Evolutionary conservation across 805 yeast genomes (phyloP).

Genomic region (Pichia ethanolica): DNA sequence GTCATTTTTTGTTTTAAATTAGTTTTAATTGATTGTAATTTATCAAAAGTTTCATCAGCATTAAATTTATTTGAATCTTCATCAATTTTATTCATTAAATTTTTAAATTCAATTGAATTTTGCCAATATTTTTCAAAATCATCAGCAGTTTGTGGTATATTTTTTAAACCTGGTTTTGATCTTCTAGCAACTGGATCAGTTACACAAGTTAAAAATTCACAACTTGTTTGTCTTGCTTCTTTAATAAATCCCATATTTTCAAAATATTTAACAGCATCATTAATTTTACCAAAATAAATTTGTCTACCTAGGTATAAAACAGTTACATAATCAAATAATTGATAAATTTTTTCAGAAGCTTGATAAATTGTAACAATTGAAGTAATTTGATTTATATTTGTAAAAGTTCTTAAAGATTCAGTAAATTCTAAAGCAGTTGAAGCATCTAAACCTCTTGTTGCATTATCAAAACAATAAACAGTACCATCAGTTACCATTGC

Average conservation of each 20-base stretch:
- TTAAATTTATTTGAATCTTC: constrained; percentile 28
- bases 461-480: constrained; percentile 59
- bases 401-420: constrained; percentile 51
- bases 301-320: constrained; percentile 56
- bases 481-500: constrained; percentile 47
- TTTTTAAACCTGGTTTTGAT: constrained; percentile 40
- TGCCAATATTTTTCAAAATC: constrained; percentile 59
- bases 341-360: constrained; percentile 58
- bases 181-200: constrained; percentile 59
- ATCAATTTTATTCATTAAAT: constrained; percentile 28
- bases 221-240: constrained; percentile 58
- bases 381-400: constrained; percentile 48
- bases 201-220: constrained; percentile 59
- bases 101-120: constrained; percentile 44
- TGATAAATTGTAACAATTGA: constrained; percentile 62
- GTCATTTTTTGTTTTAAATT: constrained; percentile 33
- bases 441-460: constrained; percentile 65
- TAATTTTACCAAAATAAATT: constrained; percentile 50
- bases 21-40: constrained; percentile 23
- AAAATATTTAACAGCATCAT: constrained; percentile 47
- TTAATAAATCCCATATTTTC: constrained; percentile 55
- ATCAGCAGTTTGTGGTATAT: constrained; percentile 46
- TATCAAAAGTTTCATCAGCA: constrained; percentile 28
- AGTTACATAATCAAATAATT: constrained; percentile 53
- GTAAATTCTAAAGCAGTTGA: constrained; percentile 64